Base-by-base conservation (phyloP, 1,139 yeast species). In the Kodamaea alishanica region DNA sequence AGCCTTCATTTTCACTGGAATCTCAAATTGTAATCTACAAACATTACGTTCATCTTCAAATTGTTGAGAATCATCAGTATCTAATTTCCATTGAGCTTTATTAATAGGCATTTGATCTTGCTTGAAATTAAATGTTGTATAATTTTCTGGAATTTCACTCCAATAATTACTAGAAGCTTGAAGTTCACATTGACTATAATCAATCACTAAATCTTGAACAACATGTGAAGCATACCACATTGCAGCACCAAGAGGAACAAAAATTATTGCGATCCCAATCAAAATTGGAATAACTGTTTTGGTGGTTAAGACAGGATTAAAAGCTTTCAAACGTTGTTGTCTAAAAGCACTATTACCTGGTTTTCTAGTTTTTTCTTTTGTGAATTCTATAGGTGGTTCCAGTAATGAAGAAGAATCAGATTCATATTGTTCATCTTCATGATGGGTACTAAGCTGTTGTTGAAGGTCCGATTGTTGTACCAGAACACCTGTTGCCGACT, bases 191-290 rank as follows among this genome's bases (percentile, higher is more conserved):
- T 81, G 78, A 22, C 89, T 75, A 61, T 92, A 92, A 52, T 88
- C 94, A 43, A 92, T 83, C 11, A 77, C 75, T 31, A 92, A 55
- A 54, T 92, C 96, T 59, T 89, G 84, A 5, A 88, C 84, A 46
- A 71, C 68, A 44, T 77, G 69, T n/a, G 92, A 76, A 5, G 96
- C 94, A 46, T 82, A 81, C 61, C 92, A 73, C 79, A 92, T 80
- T 44, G 85, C 90, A 1, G 90, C 97, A 26, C 98, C 98, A 33
- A 92, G 72, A 6, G 97, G 95, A 10, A 90, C 86, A 56, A 90
- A 86, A 8, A 92, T 68, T n/a, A 86, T 70, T 4, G 96, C 94
- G 36, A 92, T 73, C 8, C 73, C 61, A 34, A 90, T 59, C 53
- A 90, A 79, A 39, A 90, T 57, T 2, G 97, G 97, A 43, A 92